Percentiles rank a stretch among this genome's conserved stretches.
Conservation (phyloP, 139 green algal genomes). For the Picochlorum sp. region DNA sequence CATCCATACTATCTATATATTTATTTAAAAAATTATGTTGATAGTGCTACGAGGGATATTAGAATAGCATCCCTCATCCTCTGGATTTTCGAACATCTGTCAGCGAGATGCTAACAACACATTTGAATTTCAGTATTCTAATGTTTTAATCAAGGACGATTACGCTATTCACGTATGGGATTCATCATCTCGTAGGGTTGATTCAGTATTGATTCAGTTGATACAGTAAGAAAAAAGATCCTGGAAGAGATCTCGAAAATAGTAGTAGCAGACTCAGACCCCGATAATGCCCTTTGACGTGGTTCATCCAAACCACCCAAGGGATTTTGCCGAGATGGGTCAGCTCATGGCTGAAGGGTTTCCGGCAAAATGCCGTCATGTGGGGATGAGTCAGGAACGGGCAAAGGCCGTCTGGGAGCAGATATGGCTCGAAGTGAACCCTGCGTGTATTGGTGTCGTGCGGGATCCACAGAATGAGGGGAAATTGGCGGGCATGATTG, state of each 20-base stretch:
- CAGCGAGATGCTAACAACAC: background rate
- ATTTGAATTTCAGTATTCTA: background rate
- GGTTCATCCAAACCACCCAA: background rate
- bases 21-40: constrained; percentile 1
- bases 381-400: background rate
- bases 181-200: too few relatives aligned
- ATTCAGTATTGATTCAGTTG: too few relatives aligned
- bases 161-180: too few relatives aligned
- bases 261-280: too few relatives aligned
- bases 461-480: background rate
- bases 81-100: background rate
- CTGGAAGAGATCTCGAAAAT: too few relatives aligned
- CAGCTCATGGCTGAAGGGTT: background rate
- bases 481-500: background rate
- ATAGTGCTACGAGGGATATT: constrained; percentile 4
- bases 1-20: constrained; percentile 7
- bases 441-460: background rate
- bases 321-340: background rate
- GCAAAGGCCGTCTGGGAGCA: background rate
- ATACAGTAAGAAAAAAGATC: too few relatives aligned
- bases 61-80: background rate
- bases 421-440: background rate
- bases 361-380: constrained; percentile 1
- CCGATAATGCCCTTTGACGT: background rate
- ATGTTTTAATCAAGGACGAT: background rate